phyloP scores from a whole-genome alignment of 345 rosid species.

The Ceriops tagal region DNA sequence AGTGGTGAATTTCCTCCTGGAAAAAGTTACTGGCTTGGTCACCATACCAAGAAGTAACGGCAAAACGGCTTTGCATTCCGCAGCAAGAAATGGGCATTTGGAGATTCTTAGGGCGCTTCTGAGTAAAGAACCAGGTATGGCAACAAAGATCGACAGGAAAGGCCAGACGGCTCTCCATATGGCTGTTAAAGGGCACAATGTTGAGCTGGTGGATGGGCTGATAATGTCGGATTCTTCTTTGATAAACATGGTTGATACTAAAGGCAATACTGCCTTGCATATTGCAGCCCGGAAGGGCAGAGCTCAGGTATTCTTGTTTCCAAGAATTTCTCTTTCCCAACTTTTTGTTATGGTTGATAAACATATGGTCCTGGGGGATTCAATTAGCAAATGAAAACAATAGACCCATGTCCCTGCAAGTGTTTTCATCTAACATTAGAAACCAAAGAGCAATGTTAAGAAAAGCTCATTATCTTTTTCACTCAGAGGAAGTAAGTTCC shows the following conservation, averaged over 20 bases:
- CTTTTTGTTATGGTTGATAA: background rate
- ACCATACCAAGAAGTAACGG: constrained; percentile 65
- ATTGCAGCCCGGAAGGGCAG: constrained; percentile 69
- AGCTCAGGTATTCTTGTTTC: constrained; percentile 42
- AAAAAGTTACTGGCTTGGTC: constrained; percentile 49
- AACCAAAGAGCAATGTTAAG: too few relatives aligned
- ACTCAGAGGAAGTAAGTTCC: too few relatives aligned
- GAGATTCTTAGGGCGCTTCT: constrained; percentile 65
- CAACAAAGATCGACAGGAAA: constrained; percentile 60
- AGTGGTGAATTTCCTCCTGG: constrained; percentile 63
- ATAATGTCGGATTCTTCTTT: constrained; percentile 41
- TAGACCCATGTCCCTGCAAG: too few relatives aligned
- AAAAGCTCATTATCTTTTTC: too few relatives aligned
- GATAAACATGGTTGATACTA: constrained; percentile 63
- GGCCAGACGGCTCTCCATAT: constrained; percentile 87
- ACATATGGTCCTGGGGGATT: background rate
- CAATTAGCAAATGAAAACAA: too few relatives aligned
- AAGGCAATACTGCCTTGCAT: constrained; percentile 84
- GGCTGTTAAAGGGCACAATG: constrained; percentile 86
- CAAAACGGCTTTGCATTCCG: constrained; percentile 80
- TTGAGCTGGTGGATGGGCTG: constrained; percentile 55
- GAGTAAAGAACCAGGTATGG: constrained; percentile 50
- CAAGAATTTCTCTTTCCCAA: background rate
- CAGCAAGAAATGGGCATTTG: constrained; percentile 80
- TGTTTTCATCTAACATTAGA: too few relatives aligned